Evolutionary conservation across 352 stramenopile species (phyloP).

Genomic region (Phytophthora lateralis): DNA sequence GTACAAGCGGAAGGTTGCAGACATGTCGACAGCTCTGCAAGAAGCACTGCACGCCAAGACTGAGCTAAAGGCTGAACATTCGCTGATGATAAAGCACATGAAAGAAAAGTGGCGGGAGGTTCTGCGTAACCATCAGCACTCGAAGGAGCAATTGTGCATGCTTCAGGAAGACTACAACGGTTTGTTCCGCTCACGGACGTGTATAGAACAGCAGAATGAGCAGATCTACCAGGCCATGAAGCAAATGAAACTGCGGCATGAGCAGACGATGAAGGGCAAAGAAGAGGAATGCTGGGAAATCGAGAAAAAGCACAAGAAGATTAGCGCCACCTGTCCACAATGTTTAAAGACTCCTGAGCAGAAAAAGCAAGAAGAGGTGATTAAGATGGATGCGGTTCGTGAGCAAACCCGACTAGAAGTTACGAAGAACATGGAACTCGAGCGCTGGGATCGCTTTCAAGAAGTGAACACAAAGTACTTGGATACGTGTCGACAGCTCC

Average conservation of each 20-base stretch:
- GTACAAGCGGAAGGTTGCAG: slow-evolving; percentile 63
- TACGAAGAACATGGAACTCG: slow-evolving; percentile 62
- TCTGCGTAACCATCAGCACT: slow-evolving; percentile 42
- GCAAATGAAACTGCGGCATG: slow-evolving; percentile 51
- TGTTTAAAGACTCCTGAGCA: slow-evolving; percentile 67
- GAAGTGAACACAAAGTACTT: slow-evolving; percentile 76
- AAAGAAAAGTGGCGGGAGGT: slow-evolving; percentile 77
- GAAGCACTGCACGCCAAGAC: slow-evolving; percentile 50
- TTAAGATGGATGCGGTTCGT: slow-evolving; percentile 49
- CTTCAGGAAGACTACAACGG: slow-evolving; percentile 77
- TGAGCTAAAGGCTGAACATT: slow-evolving; percentile 56
- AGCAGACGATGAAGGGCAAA: slow-evolving; percentile 52
- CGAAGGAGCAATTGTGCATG: slow-evolving; percentile 67
- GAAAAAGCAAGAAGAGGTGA: slow-evolving; percentile 42
- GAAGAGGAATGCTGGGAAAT: slow-evolving; percentile 65
- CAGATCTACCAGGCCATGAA: slow-evolving; percentile 50
- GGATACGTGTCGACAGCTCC: slow-evolving; percentile 48
- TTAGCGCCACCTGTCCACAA: slow-evolving; percentile 44
- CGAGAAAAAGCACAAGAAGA: slow-evolving; percentile 64
- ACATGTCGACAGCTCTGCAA: slow-evolving; percentile 57
- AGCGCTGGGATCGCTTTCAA: slow-evolving; percentile 72
- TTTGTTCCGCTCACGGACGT: slow-evolving; percentile 51
- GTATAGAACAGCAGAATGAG: slow-evolving; percentile 53
- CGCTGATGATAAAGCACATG: slow-evolving; percentile 50
- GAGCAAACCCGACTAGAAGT: slow-evolving; percentile 57